Percentiles rank a stretch among this genome's conserved stretches.
Evolutionary conservation across 768 basidiomycete genomes (phyloP).

Genomic region (Tricholoma furcatifolium): DNA sequence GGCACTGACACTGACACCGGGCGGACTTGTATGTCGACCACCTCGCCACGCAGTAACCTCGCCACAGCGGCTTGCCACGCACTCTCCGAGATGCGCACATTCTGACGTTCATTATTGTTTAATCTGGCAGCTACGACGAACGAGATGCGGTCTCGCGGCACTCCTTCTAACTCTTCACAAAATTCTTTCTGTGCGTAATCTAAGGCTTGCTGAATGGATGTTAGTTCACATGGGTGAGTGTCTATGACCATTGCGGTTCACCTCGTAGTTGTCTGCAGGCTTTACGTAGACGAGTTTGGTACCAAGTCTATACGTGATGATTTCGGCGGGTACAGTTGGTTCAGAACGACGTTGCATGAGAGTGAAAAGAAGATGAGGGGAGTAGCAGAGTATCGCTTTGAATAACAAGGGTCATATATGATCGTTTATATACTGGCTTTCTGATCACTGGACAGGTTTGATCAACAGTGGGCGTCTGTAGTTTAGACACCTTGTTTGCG

Average conservation of each 20-base stretch:
- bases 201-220: conserved; percentile 43
- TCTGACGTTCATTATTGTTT: conserved; percentile 26
- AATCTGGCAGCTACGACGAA: conserved; percentile 39
- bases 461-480: too few species aligned
- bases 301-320: conserved; percentile 49
- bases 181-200: conserved; percentile 51
- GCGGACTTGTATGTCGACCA: conserved; percentile 43
- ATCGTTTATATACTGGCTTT: too few species aligned
- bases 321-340: conserved; percentile 33
- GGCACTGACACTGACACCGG: conserved; percentile 25
- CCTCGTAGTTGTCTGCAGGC: conserved; percentile 41
- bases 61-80: conserved; percentile 47
- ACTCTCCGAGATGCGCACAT: conserved; percentile 48
- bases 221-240: neutral
- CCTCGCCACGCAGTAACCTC: conserved; percentile 42
- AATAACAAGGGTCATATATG: too few species aligned
- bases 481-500: too few species aligned
- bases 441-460: too few species aligned
- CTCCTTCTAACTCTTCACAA: conserved; percentile 33
- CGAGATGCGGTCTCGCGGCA: conserved; percentile 40
- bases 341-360: conserved; percentile 19
- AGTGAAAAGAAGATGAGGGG: too few species aligned
- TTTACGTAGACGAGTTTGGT: conserved; percentile 51
- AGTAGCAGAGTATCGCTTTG: too few species aligned
- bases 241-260: conserved; percentile 18